Base-by-base conservation (phyloP, 805 yeast species). In the Saturnispora hagleri region DNA sequence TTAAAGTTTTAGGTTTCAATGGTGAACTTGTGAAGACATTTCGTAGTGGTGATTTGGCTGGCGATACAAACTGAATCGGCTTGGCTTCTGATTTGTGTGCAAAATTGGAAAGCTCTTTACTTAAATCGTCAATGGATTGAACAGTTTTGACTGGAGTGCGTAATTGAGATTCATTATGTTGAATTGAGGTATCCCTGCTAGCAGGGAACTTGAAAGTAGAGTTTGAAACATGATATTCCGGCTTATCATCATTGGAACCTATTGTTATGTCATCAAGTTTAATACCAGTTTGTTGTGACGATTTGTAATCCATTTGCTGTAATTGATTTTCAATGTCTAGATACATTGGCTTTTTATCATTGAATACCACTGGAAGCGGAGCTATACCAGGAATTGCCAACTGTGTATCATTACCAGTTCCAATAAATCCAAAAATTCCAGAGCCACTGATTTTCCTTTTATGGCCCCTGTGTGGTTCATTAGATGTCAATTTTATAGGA, bases 351-450 rank as follows among this genome's bases (percentile, higher is more conserved):
- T 64, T 64, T 46, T 61, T 65, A 45, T 59, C 60, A 35, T 58
- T 52, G 10, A 66, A 43, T 41, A 45, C 51, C 5, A 63, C 58
- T 12, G 61, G 56, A 17, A 61, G 59, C 22, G 51, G 33, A 4
- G 33, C 50, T 4, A 71, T 50, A 12, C 84, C 85, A 6, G 81
- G 76, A 44, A 85, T 74, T 2, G 86, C 79, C 36, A 85, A 64
- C 46, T 80, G 84, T 13, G 64, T 59, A 53, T 79, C 77, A 53
- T 75, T 74, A 62, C 85, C 90, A 0, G 56, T 46, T 45, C 79
- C 81, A 8, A 74, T 69, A 57, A 77, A 85, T 0, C 95, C 95
- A 65, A 86, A 86, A 27, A 86, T 85, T 2, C 86, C 91, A 4
- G 91, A 83, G 13, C 95, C 95, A 69, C 89, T 83, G 18, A 78